phyloP scores from a whole-genome alignment of 1,284 basidiomycete species.

The Melampsora larici-populina region DNA sequence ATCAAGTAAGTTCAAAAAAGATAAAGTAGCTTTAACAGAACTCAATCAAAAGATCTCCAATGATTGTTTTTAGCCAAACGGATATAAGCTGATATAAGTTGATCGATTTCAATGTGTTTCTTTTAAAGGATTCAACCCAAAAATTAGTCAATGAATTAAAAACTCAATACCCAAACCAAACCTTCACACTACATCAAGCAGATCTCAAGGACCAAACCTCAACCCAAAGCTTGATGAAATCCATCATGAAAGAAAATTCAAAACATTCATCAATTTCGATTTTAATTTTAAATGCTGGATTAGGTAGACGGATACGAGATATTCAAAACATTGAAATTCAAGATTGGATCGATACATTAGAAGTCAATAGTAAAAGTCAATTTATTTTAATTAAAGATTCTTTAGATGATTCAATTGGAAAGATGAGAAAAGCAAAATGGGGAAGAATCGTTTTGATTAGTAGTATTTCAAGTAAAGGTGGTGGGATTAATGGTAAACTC shows the following conservation, averaged over 20 bases:
- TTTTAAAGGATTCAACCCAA: not conserved
- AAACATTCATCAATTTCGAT: not conserved
- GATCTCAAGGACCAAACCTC: not conserved
- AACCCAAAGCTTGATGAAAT: not conserved
- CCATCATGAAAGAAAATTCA: not conserved
- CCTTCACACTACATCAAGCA: slow-evolving; percentile 1
- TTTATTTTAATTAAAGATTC: slow-evolving; percentile 2
- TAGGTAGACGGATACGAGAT: slow-evolving; percentile 6
- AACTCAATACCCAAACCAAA: not conserved
- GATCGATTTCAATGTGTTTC: too few species aligned
- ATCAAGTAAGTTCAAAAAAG: not conserved
- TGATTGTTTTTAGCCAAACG: too few species aligned
- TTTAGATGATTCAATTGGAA: not conserved
- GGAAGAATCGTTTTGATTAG: slow-evolving; percentile 16
- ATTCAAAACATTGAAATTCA: not conserved
- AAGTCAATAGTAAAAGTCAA: slow-evolving; percentile 19
- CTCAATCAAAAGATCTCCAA: too few species aligned
- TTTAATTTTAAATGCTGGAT: slow-evolving; percentile 4
- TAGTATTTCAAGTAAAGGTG: slow-evolving; percentile 25
- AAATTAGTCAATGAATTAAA: not conserved
- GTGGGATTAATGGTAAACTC: slow-evolving; percentile 11
- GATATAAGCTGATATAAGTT: too few species aligned
- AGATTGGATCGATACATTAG: slow-evolving; percentile 10
- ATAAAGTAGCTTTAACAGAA: too few species aligned
- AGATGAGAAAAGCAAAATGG: slow-evolving; percentile 4